Evolutionary conservation across 768 basidiomycete species (phyloP).

Genomic region (Bullera alba): DNA sequence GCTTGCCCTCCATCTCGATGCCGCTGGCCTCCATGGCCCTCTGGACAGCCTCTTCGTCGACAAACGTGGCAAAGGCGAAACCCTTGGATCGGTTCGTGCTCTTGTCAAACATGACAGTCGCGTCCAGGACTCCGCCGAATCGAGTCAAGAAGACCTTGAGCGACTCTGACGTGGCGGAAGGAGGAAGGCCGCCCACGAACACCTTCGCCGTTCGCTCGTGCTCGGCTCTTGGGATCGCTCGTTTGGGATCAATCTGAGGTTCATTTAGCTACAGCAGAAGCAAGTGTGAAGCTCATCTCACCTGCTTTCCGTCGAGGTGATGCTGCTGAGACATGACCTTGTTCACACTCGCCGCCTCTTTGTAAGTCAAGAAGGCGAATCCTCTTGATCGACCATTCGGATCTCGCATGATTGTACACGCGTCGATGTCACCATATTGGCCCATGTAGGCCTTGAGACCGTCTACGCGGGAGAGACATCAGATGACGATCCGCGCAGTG

Average conservation of each 20-base stretch:
- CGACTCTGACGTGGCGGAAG: conserved; percentile 83
- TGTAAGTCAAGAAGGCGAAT: conserved; percentile 96
- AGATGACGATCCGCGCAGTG: too few relatives aligned
- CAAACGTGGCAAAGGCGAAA: conserved; percentile 93
- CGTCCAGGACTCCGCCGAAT: conserved; percentile 92
- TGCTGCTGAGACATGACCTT: conserved; percentile 94
- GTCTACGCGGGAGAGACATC: conserved; percentile 30
- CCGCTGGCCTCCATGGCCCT: conserved; percentile 81
- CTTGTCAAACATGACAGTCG: conserved; percentile 91
- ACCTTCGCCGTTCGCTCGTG: conserved; percentile 77
- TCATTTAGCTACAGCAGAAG: neutral
- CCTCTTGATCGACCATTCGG: conserved; percentile 87
- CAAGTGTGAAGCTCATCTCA: conserved; percentile 49
- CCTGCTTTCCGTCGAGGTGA: conserved; percentile 92
- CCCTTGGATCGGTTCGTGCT: conserved; percentile 63
- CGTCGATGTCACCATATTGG: conserved; percentile 94
- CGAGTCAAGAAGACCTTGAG: conserved; percentile 90
- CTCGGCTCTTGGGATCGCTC: conserved; percentile 93
- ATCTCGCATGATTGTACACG: conserved; percentile 98
- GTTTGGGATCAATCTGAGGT: conserved; percentile 96
- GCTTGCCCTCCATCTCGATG: conserved; percentile 87
- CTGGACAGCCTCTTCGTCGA: conserved; percentile 78
- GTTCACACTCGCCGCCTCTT: conserved; percentile 84
- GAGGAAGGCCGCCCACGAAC: conserved; percentile 90
- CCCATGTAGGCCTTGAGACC: conserved; percentile 67